Percentiles rank a stretch among this genome's conserved stretches.
These are phyloP conservation scores for Exophiala alcalophila DNA, from an alignment of 2,329 filamentous ascomycete genomes.

Conservation along the genomic window DNA sequence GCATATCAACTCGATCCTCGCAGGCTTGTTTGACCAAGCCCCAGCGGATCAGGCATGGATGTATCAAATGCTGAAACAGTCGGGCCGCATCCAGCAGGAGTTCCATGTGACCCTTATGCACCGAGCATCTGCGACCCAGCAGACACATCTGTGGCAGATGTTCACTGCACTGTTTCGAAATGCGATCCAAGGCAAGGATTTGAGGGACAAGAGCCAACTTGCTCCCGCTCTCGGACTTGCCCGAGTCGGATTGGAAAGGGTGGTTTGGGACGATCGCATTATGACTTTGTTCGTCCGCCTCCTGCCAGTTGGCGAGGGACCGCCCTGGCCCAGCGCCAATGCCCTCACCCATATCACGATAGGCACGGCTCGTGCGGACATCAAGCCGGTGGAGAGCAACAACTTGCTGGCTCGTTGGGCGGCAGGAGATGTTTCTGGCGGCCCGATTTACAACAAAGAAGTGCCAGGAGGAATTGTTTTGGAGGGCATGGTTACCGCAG, in stretches of 20 bases:
- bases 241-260: conserved; percentile 56
- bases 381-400: conserved; percentile 96
- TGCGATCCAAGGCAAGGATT: conserved; percentile 31
- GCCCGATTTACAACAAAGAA: conserved; percentile 50
- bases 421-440: conserved; percentile 49
- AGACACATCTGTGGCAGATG: conserved; percentile 70
- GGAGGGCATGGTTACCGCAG: conserved; percentile 53
- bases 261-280: conserved; percentile 80
- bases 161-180: conserved; percentile 61
- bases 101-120: conserved; percentile 97
- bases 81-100: conserved; percentile 71
- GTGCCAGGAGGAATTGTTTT: conserved; percentile 56
- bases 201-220: conserved; percentile 31
- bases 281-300: conserved; percentile 90
- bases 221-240: conserved; percentile 36
- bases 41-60: conserved; percentile 59
- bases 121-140: conserved; percentile 58
- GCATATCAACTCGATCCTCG: conserved; percentile 59
- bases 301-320: conserved; percentile 46
- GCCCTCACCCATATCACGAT: conserved; percentile 81
- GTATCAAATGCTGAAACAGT: conserved; percentile 71
- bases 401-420: conserved; percentile 75
- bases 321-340: conserved; percentile 69
- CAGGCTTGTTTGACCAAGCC: conserved; percentile 63
- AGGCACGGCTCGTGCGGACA: conserved; percentile 67